Conservation (phyloP, 805 yeast genomes). For the Yamadazyma phyllophila region DNA sequence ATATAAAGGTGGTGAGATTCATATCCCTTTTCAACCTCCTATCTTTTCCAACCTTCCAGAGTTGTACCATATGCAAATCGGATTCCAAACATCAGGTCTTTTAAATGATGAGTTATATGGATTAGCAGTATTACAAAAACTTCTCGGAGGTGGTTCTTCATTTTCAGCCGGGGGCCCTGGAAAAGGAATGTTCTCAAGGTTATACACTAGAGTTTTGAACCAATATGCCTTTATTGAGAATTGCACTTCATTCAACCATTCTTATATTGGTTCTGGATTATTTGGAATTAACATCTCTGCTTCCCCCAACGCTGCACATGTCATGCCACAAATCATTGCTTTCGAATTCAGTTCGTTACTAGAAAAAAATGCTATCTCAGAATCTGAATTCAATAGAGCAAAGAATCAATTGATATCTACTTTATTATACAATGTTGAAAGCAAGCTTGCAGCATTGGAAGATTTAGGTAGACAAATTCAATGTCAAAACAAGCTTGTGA, state of each 20-base stretch:
- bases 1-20: constrained; percentile 49
- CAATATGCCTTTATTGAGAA: constrained; percentile 89
- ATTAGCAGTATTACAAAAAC: constrained; percentile 81
- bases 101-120: constrained; percentile 86
- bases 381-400: constrained; percentile 79
- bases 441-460: constrained; percentile 89
- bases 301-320: constrained; percentile 80
- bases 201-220: constrained; percentile 87
- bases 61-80: constrained; percentile 80
- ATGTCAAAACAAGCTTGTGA: constrained; percentile 71
- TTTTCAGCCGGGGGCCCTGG: constrained; percentile 99
- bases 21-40: constrained; percentile 40
- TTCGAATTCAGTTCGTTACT: constrained; percentile 36
- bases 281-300: constrained; percentile 88
- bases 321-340: constrained; percentile 75
- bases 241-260: constrained; percentile 83
- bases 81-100: constrained; percentile 83
- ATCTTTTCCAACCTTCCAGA: constrained; percentile 59
- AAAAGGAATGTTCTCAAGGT: constrained; percentile 95
- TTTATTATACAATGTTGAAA: constrained; percentile 87
- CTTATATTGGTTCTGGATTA: constrained; percentile 85
- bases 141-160: constrained; percentile 96
- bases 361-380: constrained; percentile 49
- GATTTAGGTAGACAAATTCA: constrained; percentile 95
- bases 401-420: constrained; percentile 89